Evolutionary conservation across 352 stramenopile genomes (phyloP), one percentile per base, ranked within the genome.

Genomic region (Pythium rhizo-oryzae): DNA sequence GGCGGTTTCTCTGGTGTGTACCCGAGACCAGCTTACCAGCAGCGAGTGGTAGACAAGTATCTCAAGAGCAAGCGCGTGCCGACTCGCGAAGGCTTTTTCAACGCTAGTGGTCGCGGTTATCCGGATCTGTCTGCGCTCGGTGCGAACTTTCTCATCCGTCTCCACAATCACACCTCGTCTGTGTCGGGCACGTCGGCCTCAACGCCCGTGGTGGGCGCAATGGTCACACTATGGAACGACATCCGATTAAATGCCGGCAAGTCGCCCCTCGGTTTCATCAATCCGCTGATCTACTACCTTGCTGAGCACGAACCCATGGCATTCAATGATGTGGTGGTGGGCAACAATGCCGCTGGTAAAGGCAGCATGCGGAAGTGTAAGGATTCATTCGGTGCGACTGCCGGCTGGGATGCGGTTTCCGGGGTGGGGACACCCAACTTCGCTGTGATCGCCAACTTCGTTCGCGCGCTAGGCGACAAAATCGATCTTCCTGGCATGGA

Each of bases 1-100:
- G 91, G 92, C n/a, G 93, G 92, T 5, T 97, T 98, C 69, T 97
- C 87, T 6, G 93, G 88, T 50, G 69, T 89, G 6, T 97, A 96
- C 65, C 8, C 71, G 0, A 81, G 81, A 16, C 91, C 90, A 18
- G 74, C 74, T 30, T 98, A 96, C 59, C 90, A 97, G 59, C 70
- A 76, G n/a, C 65, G 57, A 37, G 81, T 71, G 0, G 89, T 97
- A 2, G 46, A 72, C 0, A 72, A 62, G 25, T 98, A 97, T 59
- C 75, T 97, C 41, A 55, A 70, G 41, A 80, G 60, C 24, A 67
- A 74, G 23, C 74, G 81, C 21, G 78, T 88, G n/a, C 88, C 85
- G 0, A 79, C 58, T 0, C 61, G 67, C 1, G 44, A 64, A 24
- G 80, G 69, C 0, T 94, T 90, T 69, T 98, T 97, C 67, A 97